Evolutionary conservation across 2,329 filamentous ascomycete species (phyloP).

Genomic region (Pseudogymnoascus sp.): DNA sequence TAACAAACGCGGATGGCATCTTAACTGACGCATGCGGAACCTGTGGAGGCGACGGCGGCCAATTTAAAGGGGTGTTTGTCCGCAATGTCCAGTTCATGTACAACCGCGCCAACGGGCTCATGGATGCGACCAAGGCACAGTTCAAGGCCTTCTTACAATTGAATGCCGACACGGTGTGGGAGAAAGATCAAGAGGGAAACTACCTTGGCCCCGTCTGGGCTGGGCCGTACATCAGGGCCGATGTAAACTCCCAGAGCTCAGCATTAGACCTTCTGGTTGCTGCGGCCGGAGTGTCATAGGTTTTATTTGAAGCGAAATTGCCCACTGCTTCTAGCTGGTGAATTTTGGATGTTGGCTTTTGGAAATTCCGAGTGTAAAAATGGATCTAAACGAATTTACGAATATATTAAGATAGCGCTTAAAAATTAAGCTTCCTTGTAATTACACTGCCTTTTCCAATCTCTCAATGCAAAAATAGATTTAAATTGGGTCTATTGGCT

Average conservation of each 20-base stretch:
- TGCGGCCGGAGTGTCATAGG: constrained; percentile 32
- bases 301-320: not conserved
- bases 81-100: constrained; percentile 57
- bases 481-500: not conserved
- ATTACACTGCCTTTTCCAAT: no score
- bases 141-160: constrained; percentile 49
- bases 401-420: not conserved
- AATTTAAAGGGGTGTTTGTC: constrained; percentile 68
- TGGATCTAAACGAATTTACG: not conserved
- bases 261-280: constrained; percentile 62
- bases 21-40: constrained; percentile 49
- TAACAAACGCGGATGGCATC: constrained; percentile 40
- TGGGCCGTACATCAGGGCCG: constrained; percentile 48
- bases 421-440: not conserved
- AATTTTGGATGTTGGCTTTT: not conserved
- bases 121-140: constrained; percentile 38
- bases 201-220: constrained; percentile 58
- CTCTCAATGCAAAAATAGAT: not conserved
- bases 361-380: not conserved
- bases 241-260: constrained; percentile 55
- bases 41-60: constrained; percentile 40
- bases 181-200: constrained; percentile 44
- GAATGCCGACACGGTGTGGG: constrained; percentile 62
- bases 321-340: not conserved
- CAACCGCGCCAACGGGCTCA: constrained; percentile 20